These are phyloP conservation scores for Stephanodiscus triporus DNA, from an alignment of 108 stramenopile genomes.

Conservation along the genomic window DNA sequence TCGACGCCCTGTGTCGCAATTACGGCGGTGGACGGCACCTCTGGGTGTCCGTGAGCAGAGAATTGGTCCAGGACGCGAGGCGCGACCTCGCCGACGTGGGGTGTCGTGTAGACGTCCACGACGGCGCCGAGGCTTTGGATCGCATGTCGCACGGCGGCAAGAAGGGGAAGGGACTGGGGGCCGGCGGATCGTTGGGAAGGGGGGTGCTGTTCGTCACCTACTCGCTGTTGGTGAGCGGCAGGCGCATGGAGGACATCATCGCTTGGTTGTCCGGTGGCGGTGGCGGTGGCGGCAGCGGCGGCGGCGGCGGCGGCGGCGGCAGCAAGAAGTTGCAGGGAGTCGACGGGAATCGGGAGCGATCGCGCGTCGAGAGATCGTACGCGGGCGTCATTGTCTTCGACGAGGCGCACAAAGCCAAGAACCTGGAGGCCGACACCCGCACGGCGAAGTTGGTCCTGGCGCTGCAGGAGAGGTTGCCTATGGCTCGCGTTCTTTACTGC, in stretches of 20 bases:
- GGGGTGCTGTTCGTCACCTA: constrained; percentile 55
- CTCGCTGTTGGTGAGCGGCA: constrained; percentile 53
- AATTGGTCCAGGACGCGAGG: constrained; percentile 60
- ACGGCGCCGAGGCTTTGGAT: constrained; percentile 41
- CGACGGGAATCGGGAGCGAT: constrained; percentile 13
- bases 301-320: too few species aligned
- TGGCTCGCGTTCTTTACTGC: constrained; percentile 77
- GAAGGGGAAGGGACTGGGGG: constrained; percentile 32
- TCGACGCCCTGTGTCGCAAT: constrained; percentile 50
- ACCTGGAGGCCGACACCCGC: constrained; percentile 63
- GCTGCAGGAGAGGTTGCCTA: constrained; percentile 74
- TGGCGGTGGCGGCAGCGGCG: too few species aligned
- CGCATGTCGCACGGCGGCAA: constrained; percentile 8
- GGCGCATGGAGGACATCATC: constrained; percentile 72
- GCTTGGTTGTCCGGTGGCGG: constrained; percentile 62
- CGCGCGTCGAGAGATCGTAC: constrained; percentile 48
- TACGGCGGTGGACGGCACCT: constrained; percentile 55
- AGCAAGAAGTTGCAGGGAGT: not conserved
- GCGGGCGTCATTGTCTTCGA: constrained; percentile 76
- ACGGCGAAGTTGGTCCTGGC: constrained; percentile 67
- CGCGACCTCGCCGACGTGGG: constrained; percentile 65
- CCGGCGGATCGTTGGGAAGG: constrained; percentile 12
- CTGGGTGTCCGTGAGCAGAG: constrained; percentile 64
- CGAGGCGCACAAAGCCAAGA: constrained; percentile 88
- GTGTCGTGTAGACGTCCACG: constrained; percentile 46